Conservation (phyloP, 2,329 filamentous ascomycete genomes). For the Lachnellula willkommii region DNA sequence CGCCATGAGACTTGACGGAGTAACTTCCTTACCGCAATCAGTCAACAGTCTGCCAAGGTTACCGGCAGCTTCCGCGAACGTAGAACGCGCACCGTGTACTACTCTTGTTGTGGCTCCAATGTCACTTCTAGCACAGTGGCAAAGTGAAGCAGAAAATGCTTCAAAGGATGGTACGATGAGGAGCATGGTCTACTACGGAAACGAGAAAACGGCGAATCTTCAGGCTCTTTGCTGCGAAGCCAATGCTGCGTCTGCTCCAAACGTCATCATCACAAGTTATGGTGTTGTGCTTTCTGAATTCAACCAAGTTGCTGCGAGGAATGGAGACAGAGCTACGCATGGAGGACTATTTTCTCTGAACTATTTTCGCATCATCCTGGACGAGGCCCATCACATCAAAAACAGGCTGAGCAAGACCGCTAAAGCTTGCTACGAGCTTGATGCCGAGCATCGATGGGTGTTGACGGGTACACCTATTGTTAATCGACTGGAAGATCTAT, state of each 20-base stretch:
- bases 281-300: slow-evolving; percentile 89
- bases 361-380: slow-evolving; percentile 91
- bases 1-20: slow-evolving; percentile 35
- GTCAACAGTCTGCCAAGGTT: slow-evolving; percentile 60
- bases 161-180: slow-evolving; percentile 79
- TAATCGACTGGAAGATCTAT: slow-evolving; percentile 90
- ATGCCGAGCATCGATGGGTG: slow-evolving; percentile 82
- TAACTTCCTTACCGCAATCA: slow-evolving; percentile 29
- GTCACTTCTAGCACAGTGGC: slow-evolving; percentile 94
- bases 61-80: slow-evolving; percentile 48
- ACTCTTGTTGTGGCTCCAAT: slow-evolving; percentile 96
- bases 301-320: slow-evolving; percentile 62
- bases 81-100: slow-evolving; percentile 73
- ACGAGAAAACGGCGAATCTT: slow-evolving; percentile 74
- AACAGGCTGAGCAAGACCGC: slow-evolving; percentile 86
- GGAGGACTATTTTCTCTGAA: slow-evolving; percentile 83
- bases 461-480: slow-evolving; percentile 95
- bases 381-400: slow-evolving; percentile 94
- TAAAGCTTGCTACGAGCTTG: slow-evolving; percentile 87
- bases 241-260: slow-evolving; percentile 72
- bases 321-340: slow-evolving; percentile 59
- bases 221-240: slow-evolving; percentile 70
- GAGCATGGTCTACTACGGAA: slow-evolving; percentile 85
- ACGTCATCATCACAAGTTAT: slow-evolving; percentile 92
- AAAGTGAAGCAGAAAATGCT: slow-evolving; percentile 88